These are phyloP conservation scores for Scleroderma bovista DNA, from an alignment of 768 basidiomycete genomes.

Conservation along the genomic window DNA sequence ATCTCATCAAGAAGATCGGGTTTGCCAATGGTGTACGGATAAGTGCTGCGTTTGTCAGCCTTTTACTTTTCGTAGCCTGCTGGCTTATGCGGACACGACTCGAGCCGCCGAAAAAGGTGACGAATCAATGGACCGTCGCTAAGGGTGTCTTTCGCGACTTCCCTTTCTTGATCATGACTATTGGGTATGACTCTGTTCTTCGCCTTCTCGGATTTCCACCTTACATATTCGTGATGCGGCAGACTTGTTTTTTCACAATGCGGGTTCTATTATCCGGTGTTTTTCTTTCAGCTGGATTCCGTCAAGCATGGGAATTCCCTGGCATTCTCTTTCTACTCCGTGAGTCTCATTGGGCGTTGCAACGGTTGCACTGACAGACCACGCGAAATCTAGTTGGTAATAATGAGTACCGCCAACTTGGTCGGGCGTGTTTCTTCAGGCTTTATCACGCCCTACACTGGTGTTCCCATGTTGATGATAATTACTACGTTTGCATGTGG, in stretches of 20 bases:
- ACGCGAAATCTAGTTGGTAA: slow-evolving; percentile 34
- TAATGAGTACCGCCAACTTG: slow-evolving; percentile 47
- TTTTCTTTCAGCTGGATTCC: slow-evolving; percentile 52
- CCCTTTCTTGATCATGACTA: slow-evolving; percentile 13
- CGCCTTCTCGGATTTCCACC: neutral
- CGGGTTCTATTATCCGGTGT: slow-evolving; percentile 46
- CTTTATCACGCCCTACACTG: slow-evolving; percentile 36
- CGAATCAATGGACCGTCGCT: slow-evolving; percentile 12
- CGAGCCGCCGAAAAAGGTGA: slow-evolving; percentile 21
- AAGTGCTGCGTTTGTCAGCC: slow-evolving; percentile 39
- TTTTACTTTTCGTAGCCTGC: slow-evolving; percentile 30
- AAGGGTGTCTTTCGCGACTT: slow-evolving; percentile 11
- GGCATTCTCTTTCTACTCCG: slow-evolving; percentile 53
- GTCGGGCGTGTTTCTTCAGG: slow-evolving; percentile 47
- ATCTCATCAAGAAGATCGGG: slow-evolving; percentile 16
- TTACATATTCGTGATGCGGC: neutral
- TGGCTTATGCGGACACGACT: slow-evolving; percentile 36
- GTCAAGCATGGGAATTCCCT: slow-evolving; percentile 40
- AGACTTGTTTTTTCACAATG: slow-evolving; percentile 25
- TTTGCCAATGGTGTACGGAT: slow-evolving; percentile 47
- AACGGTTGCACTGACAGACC: neutral
- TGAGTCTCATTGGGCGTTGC: slow-evolving; percentile 15
- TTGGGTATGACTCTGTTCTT: slow-evolving; percentile 11
- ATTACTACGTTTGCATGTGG: slow-evolving; percentile 27
- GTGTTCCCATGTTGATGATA: slow-evolving; percentile 40